phyloP scores from a whole-genome alignment of 768 basidiomycete genomes.

The Mycena galericulata region DNA sequence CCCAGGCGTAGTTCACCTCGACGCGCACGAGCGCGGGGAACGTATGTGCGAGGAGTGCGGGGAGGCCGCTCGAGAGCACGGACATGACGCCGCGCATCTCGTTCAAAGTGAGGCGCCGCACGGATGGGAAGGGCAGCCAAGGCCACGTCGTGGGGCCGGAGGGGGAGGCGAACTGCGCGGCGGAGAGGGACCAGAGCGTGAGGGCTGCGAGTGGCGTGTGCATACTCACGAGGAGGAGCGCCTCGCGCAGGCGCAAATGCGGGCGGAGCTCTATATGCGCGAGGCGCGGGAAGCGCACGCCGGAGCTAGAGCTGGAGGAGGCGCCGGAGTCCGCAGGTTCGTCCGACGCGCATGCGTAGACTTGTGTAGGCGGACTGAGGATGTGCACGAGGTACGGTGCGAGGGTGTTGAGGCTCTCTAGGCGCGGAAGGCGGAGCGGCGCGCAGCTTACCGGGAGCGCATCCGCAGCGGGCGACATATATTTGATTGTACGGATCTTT shows the following conservation, averaged over 20 bases:
- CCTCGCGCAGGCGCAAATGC: neutral
- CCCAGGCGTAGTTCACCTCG: conserved; percentile 15
- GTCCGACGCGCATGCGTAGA: neutral
- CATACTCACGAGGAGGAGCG: conserved; percentile 10
- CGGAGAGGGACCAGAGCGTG: conserved; percentile 15
- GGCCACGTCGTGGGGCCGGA: neutral
- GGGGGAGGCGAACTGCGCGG: neutral
- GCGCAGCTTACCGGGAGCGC: neutral
- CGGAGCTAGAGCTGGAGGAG: neutral
- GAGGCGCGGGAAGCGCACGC: conserved; percentile 8
- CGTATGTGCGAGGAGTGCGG: neutral
- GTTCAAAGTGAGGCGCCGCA: conserved; percentile 3
- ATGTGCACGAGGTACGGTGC: conserved; percentile 19
- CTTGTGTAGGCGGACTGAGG: neutral
- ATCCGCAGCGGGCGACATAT: conserved; percentile 7
- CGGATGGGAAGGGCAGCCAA: conserved; percentile 1
- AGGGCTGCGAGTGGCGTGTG: conserved; percentile 13
- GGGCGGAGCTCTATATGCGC: conserved; percentile 22
- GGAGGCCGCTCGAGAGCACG: neutral
- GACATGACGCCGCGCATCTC: neutral
- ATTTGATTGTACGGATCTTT: conserved; percentile 10
- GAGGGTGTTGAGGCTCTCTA: conserved; percentile 13
- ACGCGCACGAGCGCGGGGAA: conserved; percentile 12
- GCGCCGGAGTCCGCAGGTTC: neutral
- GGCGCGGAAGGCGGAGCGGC: conserved; percentile 14